Evolutionary conservation across 148 eudicot genomes (phyloP).

Genomic region (Persicaria tinctoria): DNA sequence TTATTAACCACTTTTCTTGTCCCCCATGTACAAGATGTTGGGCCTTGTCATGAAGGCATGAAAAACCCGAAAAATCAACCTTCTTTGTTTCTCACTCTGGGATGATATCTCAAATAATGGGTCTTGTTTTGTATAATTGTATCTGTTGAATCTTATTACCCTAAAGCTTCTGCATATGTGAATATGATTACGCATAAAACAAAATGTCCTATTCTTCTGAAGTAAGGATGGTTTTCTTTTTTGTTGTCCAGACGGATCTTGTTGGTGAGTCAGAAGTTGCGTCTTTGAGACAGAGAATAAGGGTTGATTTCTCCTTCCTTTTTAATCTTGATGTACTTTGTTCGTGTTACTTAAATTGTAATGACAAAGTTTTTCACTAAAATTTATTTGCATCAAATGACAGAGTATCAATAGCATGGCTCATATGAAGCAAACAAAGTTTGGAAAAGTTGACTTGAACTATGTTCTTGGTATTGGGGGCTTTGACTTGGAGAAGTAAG

Average conservation of each 20-base stretch:
- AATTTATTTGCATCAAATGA: slow-evolving; percentile 14
- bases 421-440: slow-evolving; percentile 57
- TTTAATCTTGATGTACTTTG: background rate
- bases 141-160: background rate
- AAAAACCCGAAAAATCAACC: background rate
- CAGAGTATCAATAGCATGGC: slow-evolving; percentile 91
- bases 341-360: background rate
- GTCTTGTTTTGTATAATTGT: background rate
- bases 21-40: background rate
- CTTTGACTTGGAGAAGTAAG: slow-evolving; percentile 90
- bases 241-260: slow-evolving; percentile 74
- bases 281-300: slow-evolving; percentile 63
- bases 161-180: background rate
- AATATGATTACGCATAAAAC: background rate
- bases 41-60: background rate
- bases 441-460: slow-evolving; percentile 81
- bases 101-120: background rate
- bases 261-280: slow-evolving; percentile 59
- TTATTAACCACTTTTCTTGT: background rate
- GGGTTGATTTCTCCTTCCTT: slow-evolving; percentile 37
- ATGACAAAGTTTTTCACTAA: background rate
- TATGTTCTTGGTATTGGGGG: slow-evolving; percentile 99
- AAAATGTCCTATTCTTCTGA: slow-evolving; percentile 3
- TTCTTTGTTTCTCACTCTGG: background rate
- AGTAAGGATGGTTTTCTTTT: background rate